Percentiles rank a stretch among this genome's conserved stretches.
Evolutionary conservation across 2,329 filamentous ascomycete genomes (phyloP).

Genomic region (Onygena corvina): DNA sequence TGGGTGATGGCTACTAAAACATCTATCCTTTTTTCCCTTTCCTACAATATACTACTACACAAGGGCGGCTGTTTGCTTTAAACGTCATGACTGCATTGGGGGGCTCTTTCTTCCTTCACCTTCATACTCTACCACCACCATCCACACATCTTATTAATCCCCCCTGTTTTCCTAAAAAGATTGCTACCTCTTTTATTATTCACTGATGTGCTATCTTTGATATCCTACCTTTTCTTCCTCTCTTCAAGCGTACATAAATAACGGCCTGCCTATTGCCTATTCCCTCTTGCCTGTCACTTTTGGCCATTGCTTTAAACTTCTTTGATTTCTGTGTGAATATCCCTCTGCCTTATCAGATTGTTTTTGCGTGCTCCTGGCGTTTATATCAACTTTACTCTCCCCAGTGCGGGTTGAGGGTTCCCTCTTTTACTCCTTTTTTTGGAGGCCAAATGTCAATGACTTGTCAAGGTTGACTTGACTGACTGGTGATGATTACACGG

Average conservation of each 20-base stretch:
- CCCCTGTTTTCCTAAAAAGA: background rate
- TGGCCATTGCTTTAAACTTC: background rate
- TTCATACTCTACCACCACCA: background rate
- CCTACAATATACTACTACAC: background rate
- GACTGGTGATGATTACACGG: background rate
- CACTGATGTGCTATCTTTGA: background rate
- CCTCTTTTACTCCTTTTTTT: background rate
- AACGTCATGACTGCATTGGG: background rate
- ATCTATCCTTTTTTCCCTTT: background rate
- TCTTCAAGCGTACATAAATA: background rate
- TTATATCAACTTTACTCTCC: background rate
- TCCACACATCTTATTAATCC: background rate
- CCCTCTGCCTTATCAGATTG: background rate
- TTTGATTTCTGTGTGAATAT: conserved; percentile 2
- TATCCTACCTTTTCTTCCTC: no score
- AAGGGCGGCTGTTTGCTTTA: background rate
- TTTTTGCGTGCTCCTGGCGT: background rate
- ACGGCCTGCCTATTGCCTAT: background rate
- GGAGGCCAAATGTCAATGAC: background rate
- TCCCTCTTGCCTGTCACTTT: background rate
- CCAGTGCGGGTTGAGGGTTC: background rate
- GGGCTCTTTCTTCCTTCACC: background rate
- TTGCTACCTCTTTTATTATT: background rate
- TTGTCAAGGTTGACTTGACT: background rate
- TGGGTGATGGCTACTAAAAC: conserved; percentile 19